phyloP scores from a whole-genome alignment of 2,329 filamentous ascomycete species.

The Verticillium zaregamsianum region DNA sequence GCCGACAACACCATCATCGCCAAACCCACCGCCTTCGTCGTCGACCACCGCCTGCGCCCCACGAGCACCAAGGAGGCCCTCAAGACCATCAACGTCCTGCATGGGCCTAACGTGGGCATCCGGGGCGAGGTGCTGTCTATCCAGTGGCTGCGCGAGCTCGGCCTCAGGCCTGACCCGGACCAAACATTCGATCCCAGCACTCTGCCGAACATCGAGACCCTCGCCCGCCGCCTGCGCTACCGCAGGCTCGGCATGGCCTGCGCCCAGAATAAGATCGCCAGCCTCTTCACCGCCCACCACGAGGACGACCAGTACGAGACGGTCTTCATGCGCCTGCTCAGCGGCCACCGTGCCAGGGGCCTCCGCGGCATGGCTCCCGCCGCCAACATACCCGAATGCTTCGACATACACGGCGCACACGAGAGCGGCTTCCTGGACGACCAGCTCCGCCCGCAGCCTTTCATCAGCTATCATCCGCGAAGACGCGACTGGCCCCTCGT shows the following conservation, averaged over 20 bases:
- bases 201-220: conserved; percentile 67
- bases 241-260: conserved; percentile 63
- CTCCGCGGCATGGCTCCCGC: conserved; percentile 64
- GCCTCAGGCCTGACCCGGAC: conserved; percentile 8
- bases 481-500: conserved; percentile 16
- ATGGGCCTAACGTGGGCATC: conserved; percentile 26
- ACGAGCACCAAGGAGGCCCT: conserved; percentile 50
- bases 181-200: conserved; percentile 21
- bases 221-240: conserved; percentile 72
- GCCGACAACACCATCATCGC: conserved; percentile 37
- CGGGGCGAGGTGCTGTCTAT: conserved; percentile 24
- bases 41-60: conserved; percentile 55
- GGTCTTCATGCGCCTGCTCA: conserved; percentile 70
- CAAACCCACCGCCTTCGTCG: conserved; percentile 40
- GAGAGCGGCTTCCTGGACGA: conserved; percentile 57
- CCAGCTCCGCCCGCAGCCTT: conserved; percentile 29
- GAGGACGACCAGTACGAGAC: conserved; percentile 90
- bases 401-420: conserved; percentile 67
- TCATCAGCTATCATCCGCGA: conserved; percentile 31
- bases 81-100: conserved; percentile 35
- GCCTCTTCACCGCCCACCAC: conserved; percentile 80
- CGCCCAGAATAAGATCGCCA: conserved; percentile 41
- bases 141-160: conserved; percentile 43
- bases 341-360: conserved; percentile 64
- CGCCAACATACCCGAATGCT: conserved; percentile 77